phyloP scores from a whole-genome alignment of 352 stramenopile species.

The Phytophthora pistaciae region DNA sequence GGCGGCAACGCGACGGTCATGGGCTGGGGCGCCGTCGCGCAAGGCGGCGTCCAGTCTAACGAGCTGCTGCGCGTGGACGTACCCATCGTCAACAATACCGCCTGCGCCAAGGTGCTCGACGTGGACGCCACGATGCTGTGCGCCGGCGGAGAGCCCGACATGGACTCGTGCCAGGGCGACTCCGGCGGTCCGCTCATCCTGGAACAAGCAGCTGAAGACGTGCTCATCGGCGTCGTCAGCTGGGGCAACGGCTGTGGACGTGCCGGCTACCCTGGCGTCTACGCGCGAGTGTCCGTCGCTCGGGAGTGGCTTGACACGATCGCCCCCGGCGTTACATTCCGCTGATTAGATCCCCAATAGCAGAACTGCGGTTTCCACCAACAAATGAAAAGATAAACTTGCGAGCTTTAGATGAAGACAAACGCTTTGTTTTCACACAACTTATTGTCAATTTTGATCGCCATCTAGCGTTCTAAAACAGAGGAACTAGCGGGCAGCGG shows the following conservation, averaged over 20 bases:
- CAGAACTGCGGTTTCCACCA: background rate
- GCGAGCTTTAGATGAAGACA: too few relatives aligned
- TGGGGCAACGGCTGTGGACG: slow-evolving; percentile 66
- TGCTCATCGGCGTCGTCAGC: slow-evolving; percentile 63
- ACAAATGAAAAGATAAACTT: too few relatives aligned
- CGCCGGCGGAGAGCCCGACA: slow-evolving; percentile 49
- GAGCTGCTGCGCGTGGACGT: slow-evolving; percentile 55
- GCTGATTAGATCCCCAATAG: slow-evolving; percentile 9
- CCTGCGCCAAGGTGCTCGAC: slow-evolving; percentile 43
- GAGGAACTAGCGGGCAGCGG: too few relatives aligned
- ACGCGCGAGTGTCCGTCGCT: slow-evolving; percentile 54
- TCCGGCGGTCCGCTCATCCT: slow-evolving; percentile 55
- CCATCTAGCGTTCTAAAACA: too few relatives aligned
- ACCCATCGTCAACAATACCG: slow-evolving; percentile 51
- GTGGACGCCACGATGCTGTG: slow-evolving; percentile 67
- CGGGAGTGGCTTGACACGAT: slow-evolving; percentile 36
- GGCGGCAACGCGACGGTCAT: slow-evolving; percentile 51
- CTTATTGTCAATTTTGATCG: too few relatives aligned
- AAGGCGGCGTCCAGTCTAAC: slow-evolving; percentile 30
- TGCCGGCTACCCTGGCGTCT: slow-evolving; percentile 53
- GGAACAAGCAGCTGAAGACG: slow-evolving; percentile 36
- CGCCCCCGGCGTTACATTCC: slow-evolving; percentile 20
- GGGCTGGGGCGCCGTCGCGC: slow-evolving; percentile 43
- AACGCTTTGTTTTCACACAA: too few relatives aligned
- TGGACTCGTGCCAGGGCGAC: slow-evolving; percentile 75